Evolutionary conservation across 345 rosid species (phyloP), one percentile per base, ranked within the genome.

Genomic region (Fremontodendron californicum): DNA sequence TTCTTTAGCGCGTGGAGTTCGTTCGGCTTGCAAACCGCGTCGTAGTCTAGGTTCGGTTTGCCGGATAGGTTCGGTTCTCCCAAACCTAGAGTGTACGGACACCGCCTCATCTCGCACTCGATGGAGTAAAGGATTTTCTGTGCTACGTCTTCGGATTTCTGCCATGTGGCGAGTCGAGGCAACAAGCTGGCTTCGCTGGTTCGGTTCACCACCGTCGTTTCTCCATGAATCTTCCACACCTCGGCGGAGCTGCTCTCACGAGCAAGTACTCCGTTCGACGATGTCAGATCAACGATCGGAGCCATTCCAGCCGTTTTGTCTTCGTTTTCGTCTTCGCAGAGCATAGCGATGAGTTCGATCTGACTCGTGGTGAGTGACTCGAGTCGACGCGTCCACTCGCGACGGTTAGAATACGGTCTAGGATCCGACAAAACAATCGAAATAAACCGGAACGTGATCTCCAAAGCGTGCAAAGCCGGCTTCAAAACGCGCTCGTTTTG

Each of bases 1-100:
- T 67, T 82, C 73, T 87, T 92, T 21, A 96, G 84, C 11, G 75
- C 57, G 27, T 90, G 88, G 10, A 96, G 74, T 46, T 89, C 90
- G 77, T 68, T 79, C 1, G 99, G 99, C 66, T 67, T 84, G 83
- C 97, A 92, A 63, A 93, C 85, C 81, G 87, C 85, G 81, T 96
- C 99, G 90, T 92, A 96, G 3, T 85, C 90, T 21, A 96, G 89
- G 79, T 80, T 90, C n/a, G 92, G 91, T 78, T 96, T 96, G 0
- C 90, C 97, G 69, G 85, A 37, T 43, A 93, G 83, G 80, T 96
- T 96, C 0, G 92, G 95, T 80, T 96, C 98, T 2, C 98, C 97
- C 31, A 96, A 66, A 1, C 99, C 98, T 0, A 96, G 86, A 15
- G 99, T 90, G 87, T 87, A 96, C 15, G 86, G 84, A 57, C 97